These are phyloP conservation scores for Baeospora myosura DNA, from an alignment of 1,284 basidiomycete genomes.

Conservation along the genomic window DNA sequence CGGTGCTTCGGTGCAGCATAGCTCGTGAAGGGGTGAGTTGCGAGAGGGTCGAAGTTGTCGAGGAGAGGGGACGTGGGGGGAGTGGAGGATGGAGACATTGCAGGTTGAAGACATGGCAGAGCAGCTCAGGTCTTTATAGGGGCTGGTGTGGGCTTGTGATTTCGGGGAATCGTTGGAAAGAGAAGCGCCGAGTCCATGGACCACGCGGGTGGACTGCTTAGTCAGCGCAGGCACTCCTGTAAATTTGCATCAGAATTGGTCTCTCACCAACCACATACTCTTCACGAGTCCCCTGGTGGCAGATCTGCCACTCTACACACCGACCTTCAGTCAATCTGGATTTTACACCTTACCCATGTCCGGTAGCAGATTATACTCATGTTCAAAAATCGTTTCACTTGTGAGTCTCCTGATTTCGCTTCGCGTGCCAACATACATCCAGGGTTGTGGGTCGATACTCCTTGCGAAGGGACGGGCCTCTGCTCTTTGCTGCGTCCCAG, in stretches of 20 bases:
- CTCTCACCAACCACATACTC: conserved; percentile 13
- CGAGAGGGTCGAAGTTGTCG: conserved; percentile 18
- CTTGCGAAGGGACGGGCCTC: neutral
- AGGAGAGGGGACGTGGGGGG: conserved; percentile 13
- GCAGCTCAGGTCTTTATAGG: neutral
- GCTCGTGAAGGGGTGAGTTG: conserved; percentile 19
- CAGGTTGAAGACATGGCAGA: neutral
- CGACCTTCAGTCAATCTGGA: conserved; percentile 37
- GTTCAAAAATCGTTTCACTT: conserved; percentile 41
- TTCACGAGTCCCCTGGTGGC: conserved; percentile 2
- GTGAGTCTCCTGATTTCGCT: conserved; percentile 27
- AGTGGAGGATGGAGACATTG: conserved; percentile 7
- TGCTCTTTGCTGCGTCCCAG: neutral
- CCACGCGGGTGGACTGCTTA: neutral
- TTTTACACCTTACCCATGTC: conserved; percentile 40
- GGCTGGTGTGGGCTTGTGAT: neutral
- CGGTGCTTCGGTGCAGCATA: conserved; percentile 5
- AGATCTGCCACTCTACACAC: neutral
- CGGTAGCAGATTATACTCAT: conserved; percentile 35
- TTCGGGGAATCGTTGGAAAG: neutral
- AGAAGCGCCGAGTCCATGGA: neutral
- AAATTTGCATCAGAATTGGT: conserved; percentile 7
- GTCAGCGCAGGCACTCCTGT: neutral
- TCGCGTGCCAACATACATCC: conserved; percentile 20
- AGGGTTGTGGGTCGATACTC: conserved; percentile 25